Conservation (phyloP, 306 rosid genomes). For the Spatholobus suberectus region DNA sequence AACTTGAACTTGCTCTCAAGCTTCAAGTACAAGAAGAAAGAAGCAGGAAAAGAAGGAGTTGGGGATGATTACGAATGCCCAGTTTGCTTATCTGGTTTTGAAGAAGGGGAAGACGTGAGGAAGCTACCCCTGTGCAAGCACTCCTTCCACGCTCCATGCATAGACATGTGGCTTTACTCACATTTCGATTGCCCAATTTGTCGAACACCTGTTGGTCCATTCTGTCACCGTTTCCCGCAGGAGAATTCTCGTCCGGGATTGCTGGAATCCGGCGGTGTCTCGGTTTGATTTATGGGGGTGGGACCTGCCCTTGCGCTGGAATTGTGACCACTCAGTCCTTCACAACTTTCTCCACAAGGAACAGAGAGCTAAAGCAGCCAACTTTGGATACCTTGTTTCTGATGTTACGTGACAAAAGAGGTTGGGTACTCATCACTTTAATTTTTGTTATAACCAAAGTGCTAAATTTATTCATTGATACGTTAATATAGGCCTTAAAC, state of each 20-base stretch:
- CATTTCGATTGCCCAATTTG: constrained; percentile 88
- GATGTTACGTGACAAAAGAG: constrained; percentile 34
- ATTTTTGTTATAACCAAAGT: neutral
- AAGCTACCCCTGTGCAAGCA: constrained; percentile 72
- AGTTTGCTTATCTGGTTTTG: constrained; percentile 74
- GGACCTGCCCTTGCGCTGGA: neutral
- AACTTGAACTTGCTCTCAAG: constrained; percentile 54
- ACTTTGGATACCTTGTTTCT: constrained; percentile 31
- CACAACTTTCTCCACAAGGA: constrained; percentile 27
- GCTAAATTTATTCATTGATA: constrained; percentile 4
- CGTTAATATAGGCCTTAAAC: neutral
- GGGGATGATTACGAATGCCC: constrained; percentile 56
- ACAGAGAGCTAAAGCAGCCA: constrained; percentile 11
- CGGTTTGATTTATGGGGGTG: constrained; percentile 29
- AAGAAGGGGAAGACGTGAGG: constrained; percentile 83
- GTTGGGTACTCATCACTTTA: neutral
- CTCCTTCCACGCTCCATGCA: constrained; percentile 72
- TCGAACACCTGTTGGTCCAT: constrained; percentile 53
- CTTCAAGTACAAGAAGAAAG: constrained; percentile 69
- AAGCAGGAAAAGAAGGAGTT: neutral
- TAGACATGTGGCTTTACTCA: constrained; percentile 89
- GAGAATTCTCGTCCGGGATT: constrained; percentile 47
- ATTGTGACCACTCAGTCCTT: constrained; percentile 16
- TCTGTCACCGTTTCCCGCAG: neutral
- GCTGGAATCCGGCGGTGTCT: constrained; percentile 19